A percentile compares a stretch with the other conserved stretches of the same genome.
Conservation (phyloP, 1,284 basidiomycete genomes). For the Sanghuangporus weigelae region DNA sequence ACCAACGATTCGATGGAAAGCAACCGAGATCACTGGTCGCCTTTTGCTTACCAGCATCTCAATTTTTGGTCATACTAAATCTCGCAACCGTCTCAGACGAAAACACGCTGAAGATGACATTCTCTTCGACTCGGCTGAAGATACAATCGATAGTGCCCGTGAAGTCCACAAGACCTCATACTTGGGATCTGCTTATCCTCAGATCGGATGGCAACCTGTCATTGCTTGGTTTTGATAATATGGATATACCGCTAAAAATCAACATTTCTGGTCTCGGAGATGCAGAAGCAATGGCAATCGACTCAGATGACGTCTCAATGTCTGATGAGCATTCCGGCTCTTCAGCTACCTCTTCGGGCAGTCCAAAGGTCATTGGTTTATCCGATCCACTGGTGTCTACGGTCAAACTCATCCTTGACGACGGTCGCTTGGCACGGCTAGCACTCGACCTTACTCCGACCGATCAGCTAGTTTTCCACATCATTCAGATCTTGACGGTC, state of each 20-base stretch:
- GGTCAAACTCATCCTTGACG: conserved; percentile 41
- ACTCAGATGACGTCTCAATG: conserved; percentile 16
- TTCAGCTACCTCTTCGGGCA: conserved; percentile 22
- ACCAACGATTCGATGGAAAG: conserved; percentile 57
- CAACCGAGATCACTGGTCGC: conserved; percentile 48
- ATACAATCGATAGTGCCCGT: conserved; percentile 55
- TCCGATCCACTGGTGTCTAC: conserved; percentile 40
- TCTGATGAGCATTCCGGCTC: conserved; percentile 21
- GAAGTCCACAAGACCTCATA: conserved; percentile 51
- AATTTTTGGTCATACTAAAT: conserved; percentile 36
- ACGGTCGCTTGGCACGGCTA: conserved; percentile 41
- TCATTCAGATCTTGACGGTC: conserved; percentile 41
- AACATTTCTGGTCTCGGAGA: conserved; percentile 23
- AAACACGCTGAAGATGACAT: conserved; percentile 37
- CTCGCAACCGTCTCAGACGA: conserved; percentile 25
- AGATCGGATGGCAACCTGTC: conserved; percentile 45
- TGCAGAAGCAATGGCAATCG: conserved; percentile 7
- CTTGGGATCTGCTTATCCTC: conserved; percentile 67
- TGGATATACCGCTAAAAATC: conserved; percentile 39
- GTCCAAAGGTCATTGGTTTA: conserved; percentile 31
- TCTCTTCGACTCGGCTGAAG: conserved; percentile 32
- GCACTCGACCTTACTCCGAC: conserved; percentile 46
- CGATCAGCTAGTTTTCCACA: conserved; percentile 50
- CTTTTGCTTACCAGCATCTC: conserved; percentile 47
- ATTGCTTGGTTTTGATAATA: conserved; percentile 57